phyloP scores from a whole-genome alignment of 345 rosid species.

The Ceriops zippeliana region DNA sequence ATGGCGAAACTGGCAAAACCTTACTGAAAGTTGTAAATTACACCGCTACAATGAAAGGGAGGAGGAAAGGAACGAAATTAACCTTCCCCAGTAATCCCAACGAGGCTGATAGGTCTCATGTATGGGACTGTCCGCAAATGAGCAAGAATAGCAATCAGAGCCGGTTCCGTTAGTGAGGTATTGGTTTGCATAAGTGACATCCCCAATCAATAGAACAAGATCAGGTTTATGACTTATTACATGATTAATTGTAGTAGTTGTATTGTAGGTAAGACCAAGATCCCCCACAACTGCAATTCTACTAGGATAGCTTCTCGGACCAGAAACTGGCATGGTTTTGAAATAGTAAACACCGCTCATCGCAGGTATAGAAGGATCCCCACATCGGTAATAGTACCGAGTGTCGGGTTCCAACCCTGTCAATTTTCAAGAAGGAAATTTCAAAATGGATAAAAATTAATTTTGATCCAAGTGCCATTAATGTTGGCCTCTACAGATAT shows the following conservation, averaged over 20 bases:
- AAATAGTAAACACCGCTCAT: conserved; percentile 53
- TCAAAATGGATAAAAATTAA: too few relatives aligned
- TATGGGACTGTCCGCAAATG: conserved; percentile 55
- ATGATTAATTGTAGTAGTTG: conserved; percentile 54
- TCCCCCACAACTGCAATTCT: conserved; percentile 76
- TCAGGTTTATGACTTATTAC: conserved; percentile 66
- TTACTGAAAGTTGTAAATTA: background rate
- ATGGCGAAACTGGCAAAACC: background rate
- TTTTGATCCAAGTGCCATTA: too few relatives aligned
- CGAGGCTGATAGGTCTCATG: conserved; percentile 91
- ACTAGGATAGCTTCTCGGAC: conserved; percentile 51
- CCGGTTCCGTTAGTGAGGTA: conserved; percentile 62
- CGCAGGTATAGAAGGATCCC: conserved; percentile 63
- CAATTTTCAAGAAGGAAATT: background rate
- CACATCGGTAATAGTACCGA: conserved; percentile 59
- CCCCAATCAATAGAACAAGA: conserved; percentile 79
- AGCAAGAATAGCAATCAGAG: conserved; percentile 50
- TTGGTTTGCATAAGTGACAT: conserved; percentile 68
- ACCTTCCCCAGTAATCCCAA: conserved; percentile 99
- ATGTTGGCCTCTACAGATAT: too few relatives aligned
- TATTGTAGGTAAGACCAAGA: conserved; percentile 82
- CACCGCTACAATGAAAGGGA: background rate
- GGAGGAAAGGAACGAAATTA: background rate
- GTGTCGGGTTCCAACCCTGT: conserved; percentile 67
- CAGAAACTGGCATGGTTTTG: conserved; percentile 68